A percentile compares a stretch with the other conserved stretches of the same genome.
These are phyloP conservation scores for Ceratorhiza oryzae-sativae DNA, from an alignment of 1,284 basidiomycete genomes.

Conservation along the genomic window DNA sequence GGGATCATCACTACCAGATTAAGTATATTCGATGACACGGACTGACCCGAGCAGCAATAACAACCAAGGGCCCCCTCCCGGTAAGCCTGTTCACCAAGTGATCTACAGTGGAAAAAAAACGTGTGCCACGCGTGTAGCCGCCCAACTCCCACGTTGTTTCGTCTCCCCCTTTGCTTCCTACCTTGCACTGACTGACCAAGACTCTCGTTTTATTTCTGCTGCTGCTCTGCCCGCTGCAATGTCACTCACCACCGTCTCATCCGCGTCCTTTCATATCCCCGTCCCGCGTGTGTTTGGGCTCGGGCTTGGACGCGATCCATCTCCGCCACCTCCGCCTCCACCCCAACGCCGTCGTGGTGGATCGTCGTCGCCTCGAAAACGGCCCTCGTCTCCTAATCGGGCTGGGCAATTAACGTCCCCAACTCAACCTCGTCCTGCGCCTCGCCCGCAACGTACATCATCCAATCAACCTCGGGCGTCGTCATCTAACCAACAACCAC, in stretches of 20 bases:
- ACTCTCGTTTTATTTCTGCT: slow-evolving; percentile 2
- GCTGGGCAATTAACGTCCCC: neutral
- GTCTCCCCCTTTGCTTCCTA: neutral
- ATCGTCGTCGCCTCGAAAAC: slow-evolving; percentile 14
- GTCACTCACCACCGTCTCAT: slow-evolving; percentile 35
- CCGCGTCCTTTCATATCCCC: slow-evolving; percentile 23
- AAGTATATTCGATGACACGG: slow-evolving; percentile 3
- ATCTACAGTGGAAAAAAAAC: slow-evolving; percentile 11
- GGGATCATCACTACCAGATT: neutral
- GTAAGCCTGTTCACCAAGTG: neutral
- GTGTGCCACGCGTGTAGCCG: neutral
- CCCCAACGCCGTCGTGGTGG: neutral
- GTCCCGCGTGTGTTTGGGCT: slow-evolving; percentile 27
- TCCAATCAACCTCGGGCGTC: neutral
- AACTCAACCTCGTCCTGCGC: neutral
- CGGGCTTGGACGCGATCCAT: slow-evolving; percentile 12
- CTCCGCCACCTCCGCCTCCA: slow-evolving; percentile 19
- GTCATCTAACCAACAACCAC: neutral
- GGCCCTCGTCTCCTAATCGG: neutral
- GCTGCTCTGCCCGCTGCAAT: neutral
- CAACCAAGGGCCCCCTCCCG: neutral
- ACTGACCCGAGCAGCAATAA: neutral
- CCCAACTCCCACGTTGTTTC: neutral
- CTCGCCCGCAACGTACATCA: neutral
- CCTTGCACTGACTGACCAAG: slow-evolving; percentile 18